Percentiles rank a stretch among this genome's conserved stretches.
phyloP scores from a whole-genome alignment of 805 yeast species.

The Candida quercuum region DNA sequence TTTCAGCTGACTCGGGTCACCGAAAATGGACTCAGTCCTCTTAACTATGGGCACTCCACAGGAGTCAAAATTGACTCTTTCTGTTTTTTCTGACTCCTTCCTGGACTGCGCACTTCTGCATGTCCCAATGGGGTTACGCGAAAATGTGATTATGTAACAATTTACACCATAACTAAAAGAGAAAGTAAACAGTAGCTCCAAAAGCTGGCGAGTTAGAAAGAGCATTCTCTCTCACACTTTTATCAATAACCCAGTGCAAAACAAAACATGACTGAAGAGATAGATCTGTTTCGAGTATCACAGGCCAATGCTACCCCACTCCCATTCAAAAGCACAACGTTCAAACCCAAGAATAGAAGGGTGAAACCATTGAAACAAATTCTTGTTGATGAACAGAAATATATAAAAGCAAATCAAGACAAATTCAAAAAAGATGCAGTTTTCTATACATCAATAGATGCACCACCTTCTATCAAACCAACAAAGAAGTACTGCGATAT shows the following conservation, averaged over 20 bases:
- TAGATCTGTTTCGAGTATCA: conserved; percentile 10
- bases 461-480: conserved; percentile 86
- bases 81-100: too few species aligned
- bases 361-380: conserved; percentile 74
- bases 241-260: background rate
- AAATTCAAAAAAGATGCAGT: conserved; percentile 42
- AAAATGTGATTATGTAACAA: too few species aligned
- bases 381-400: conserved; percentile 70
- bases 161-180: too few species aligned
- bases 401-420: conserved; percentile 36
- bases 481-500: conserved; percentile 85
- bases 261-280: conserved; percentile 2
- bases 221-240: too few species aligned
- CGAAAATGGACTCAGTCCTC: too few species aligned
- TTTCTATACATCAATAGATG: conserved; percentile 65
- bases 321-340: conserved; percentile 53
- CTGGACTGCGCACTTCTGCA: background rate
- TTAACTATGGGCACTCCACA: too few species aligned
- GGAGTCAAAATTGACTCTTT: background rate
- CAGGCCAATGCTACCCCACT: conserved; percentile 27
- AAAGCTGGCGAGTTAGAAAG: too few species aligned
- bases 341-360: conserved; percentile 51
- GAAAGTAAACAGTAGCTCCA: background rate
- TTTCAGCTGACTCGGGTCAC: background rate
- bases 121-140: too few species aligned